Conservation (phyloP, 441 rosid species). For the Syzygium syzygioides region DNA sequence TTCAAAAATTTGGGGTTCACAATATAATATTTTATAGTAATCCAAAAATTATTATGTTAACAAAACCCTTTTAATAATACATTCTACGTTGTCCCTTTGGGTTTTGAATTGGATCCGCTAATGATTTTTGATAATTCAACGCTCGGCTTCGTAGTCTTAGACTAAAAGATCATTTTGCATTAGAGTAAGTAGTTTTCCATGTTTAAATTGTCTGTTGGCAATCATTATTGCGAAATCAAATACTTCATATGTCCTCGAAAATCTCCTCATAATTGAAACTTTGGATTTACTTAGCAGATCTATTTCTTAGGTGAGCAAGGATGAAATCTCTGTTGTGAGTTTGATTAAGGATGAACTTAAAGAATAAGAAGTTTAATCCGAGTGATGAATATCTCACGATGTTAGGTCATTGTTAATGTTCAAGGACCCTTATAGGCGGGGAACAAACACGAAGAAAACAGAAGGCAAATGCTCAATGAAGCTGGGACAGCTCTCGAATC, state of each 20-base stretch:
- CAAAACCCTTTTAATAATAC: too few relatives aligned
- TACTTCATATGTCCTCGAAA: neutral
- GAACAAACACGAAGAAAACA: neutral
- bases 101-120: too few relatives aligned
- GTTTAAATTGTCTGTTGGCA: neutral
- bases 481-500: neutral
- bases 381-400: neutral
- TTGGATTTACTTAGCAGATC: too few relatives aligned
- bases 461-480: neutral
- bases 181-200: neutral
- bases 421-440: neutral
- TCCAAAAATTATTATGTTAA: too few relatives aligned
- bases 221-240: neutral
- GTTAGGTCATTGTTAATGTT: neutral
- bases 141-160: too few relatives aligned
- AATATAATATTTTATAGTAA: too few relatives aligned
- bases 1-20: too few relatives aligned
- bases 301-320: neutral
- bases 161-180: too few relatives aligned
- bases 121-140: too few relatives aligned
- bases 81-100: too few relatives aligned
- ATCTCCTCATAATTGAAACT: too few relatives aligned
- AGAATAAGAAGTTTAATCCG: neutral
- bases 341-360: neutral
- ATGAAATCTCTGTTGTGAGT: neutral